A percentile compares a stretch with the other conserved stretches of the same genome.
Evolutionary conservation across 108 stramenopile genomes (phyloP).

Genomic region (Hondaea fermentalgiana): DNA sequence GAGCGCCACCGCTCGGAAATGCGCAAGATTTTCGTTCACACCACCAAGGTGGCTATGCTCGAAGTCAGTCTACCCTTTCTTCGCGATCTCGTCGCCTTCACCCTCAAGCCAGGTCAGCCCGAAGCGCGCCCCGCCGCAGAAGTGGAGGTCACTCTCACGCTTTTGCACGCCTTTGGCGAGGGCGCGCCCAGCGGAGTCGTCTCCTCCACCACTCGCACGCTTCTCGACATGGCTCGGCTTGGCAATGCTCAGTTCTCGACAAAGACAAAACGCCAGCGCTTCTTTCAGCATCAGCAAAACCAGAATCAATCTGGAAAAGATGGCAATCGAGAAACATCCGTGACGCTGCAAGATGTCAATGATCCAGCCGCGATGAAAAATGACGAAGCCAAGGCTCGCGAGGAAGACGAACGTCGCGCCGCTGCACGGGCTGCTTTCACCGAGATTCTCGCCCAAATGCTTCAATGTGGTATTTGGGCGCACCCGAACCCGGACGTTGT

Average conservation of each 20-base stretch:
- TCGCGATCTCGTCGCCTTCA: background rate
- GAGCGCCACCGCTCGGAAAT: background rate
- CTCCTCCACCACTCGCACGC: background rate
- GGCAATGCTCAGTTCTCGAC: background rate
- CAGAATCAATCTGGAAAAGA: background rate
- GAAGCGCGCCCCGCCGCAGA: background rate
- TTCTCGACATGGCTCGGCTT: background rate
- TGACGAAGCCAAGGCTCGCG: background rate
- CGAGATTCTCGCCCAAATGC: background rate
- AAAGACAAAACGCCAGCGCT: background rate
- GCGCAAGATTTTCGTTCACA: background rate
- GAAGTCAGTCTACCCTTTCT: background rate
- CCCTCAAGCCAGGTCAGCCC: background rate
- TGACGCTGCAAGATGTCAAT: background rate
- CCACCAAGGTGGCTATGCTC: background rate
- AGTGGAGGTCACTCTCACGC: background rate
- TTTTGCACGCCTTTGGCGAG: background rate
- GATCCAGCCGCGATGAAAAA: background rate
- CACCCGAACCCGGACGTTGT: background rate
- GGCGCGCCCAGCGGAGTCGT: background rate
- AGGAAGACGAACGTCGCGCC: background rate
- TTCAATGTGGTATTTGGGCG: background rate
- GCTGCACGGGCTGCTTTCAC: background rate
- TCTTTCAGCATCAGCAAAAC: background rate
- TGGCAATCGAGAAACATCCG: too few relatives aligned